phyloP scores from a whole-genome alignment of 75 land plant genomes.

The Cryptomeria japonica region DNA sequence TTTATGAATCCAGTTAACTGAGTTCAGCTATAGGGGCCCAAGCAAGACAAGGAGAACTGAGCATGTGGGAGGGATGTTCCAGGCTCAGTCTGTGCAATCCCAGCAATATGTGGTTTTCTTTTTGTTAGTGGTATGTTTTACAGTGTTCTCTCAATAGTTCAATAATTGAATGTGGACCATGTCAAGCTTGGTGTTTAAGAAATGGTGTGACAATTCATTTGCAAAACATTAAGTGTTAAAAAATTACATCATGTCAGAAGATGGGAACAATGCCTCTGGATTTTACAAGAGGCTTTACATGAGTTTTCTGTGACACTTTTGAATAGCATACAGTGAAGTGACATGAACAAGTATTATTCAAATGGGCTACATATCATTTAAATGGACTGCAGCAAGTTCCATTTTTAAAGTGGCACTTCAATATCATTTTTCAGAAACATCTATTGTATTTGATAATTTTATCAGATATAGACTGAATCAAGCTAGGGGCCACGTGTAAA shows the following conservation, averaged over 20 bases:
- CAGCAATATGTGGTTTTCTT: neutral
- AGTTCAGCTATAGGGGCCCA: neutral
- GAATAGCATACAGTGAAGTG: neutral
- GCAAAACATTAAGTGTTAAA: neutral
- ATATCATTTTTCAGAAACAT: neutral
- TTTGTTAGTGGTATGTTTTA: neutral
- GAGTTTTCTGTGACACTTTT: neutral
- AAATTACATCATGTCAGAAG: neutral
- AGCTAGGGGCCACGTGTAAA: neutral
- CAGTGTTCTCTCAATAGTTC: neutral
- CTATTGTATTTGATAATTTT: neutral
- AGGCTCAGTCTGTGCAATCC: neutral
- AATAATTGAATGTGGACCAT: neutral
- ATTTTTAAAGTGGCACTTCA: neutral
- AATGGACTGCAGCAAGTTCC: neutral
- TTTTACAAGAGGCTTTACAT: neutral
- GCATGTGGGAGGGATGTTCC: neutral
- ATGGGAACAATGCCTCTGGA: conserved; percentile 3
- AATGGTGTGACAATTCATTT: neutral
- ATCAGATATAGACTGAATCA: neutral
- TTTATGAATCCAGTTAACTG: neutral
- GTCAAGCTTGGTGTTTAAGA: neutral
- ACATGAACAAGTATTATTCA: neutral
- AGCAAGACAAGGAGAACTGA: neutral
- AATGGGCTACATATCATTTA: neutral